A percentile compares a stretch with the other conserved stretches of the same genome.
These are phyloP conservation scores for Diaporthe sp. DNA, from an alignment of 2,329 filamentous ascomycete genomes.

Conservation along the genomic window DNA sequence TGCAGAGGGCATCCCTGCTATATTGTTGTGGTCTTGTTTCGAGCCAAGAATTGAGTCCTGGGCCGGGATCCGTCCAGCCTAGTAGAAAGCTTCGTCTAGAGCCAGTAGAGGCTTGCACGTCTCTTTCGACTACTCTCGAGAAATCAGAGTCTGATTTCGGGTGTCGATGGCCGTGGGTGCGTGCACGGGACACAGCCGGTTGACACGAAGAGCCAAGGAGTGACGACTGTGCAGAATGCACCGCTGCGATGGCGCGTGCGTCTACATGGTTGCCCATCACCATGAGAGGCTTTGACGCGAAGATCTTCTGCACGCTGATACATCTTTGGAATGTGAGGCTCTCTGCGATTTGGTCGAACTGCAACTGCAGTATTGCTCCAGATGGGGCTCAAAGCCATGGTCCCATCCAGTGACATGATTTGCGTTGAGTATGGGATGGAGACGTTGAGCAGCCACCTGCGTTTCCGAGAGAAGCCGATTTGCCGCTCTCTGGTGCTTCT, in stretches of 20 bases:
- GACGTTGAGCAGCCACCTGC: not conserved
- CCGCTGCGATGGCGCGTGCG: conserved; percentile 19
- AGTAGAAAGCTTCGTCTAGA: not conserved
- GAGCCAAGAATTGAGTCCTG: not conserved
- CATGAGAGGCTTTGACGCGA: not conserved
- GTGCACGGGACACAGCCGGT: conserved; percentile 23
- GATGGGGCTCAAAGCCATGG: not conserved
- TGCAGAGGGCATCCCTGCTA: conserved; percentile 11
- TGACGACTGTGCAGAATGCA: conserved; percentile 8
- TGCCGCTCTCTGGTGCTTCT: not conserved
- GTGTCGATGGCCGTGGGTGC: not conserved
- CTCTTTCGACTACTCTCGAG: not conserved
- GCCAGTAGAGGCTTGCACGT: not conserved
- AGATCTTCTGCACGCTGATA: conserved; percentile 8
- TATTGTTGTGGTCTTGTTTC: not conserved
- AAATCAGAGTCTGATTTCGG: not conserved
- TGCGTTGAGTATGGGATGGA: not conserved
- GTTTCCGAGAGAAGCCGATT: not conserved
- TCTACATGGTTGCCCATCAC: not conserved
- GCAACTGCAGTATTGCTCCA: not conserved
- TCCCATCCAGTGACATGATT: not conserved
- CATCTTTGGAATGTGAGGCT: not conserved
- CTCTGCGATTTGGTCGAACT: not conserved
- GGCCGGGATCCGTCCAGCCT: not conserved
- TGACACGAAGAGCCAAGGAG: conserved; percentile 9